Percentiles rank a stretch among this genome's conserved stretches.
Conservation (phyloP, 345 rosid genomes). For the Adansonia digitata region DNA sequence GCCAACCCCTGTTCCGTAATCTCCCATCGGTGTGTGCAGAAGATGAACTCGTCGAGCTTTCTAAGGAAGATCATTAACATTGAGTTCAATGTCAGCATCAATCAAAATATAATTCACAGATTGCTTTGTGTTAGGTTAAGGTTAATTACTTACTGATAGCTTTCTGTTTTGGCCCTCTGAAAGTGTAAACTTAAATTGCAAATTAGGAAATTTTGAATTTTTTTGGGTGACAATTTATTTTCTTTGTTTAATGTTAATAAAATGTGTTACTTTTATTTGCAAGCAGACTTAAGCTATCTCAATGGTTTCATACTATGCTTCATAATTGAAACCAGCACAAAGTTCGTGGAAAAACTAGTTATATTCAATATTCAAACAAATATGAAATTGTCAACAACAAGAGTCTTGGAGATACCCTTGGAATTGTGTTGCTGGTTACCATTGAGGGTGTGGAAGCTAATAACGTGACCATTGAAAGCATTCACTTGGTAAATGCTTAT, state of each 20-base stretch:
- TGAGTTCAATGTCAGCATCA: too few species aligned
- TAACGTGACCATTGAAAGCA: slow-evolving; percentile 85
- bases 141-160: too few species aligned
- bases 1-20: slow-evolving; percentile 83
- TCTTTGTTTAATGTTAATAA: slow-evolving; percentile 12
- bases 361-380: slow-evolving; percentile 90
- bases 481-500: slow-evolving; percentile 71
- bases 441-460: slow-evolving; percentile 95
- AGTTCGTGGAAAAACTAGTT: slow-evolving; percentile 91
- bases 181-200: too few species aligned
- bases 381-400: slow-evolving; percentile 95
- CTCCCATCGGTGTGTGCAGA: too few species aligned
- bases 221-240: too few species aligned
- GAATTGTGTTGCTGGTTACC: slow-evolving; percentile 86
- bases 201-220: too few species aligned
- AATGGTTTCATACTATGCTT: slow-evolving; percentile 95
- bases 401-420: slow-evolving; percentile 96
- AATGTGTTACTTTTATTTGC: slow-evolving; percentile 15
- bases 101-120: too few species aligned
- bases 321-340: slow-evolving; percentile 96
- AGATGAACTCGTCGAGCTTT: too few species aligned
- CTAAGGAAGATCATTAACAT: too few species aligned
- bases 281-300: slow-evolving; percentile 87
- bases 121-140: too few species aligned
- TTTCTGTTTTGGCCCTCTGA: too few species aligned